Conservation (phyloP, 176 grass and related monocot genomes). For the Raddia guianensis region DNA sequence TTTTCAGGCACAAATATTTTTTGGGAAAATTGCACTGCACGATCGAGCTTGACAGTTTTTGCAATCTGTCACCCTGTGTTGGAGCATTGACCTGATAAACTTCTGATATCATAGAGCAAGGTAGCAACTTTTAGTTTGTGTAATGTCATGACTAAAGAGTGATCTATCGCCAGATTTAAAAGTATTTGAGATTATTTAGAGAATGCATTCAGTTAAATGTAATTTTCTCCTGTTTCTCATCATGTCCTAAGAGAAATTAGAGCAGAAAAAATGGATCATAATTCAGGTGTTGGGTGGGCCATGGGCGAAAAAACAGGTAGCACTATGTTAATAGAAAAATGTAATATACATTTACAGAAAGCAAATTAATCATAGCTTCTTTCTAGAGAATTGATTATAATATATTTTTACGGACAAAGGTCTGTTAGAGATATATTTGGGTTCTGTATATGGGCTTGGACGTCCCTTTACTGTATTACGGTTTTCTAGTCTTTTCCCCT, state of each 20-base stretch:
- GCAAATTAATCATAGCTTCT: not conserved
- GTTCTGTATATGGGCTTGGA: no score
- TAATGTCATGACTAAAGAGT: not conserved
- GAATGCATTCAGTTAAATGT: not conserved
- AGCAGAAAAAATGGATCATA: not conserved
- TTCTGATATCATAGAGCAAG: not conserved
- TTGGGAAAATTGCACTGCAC: not conserved
- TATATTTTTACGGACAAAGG: conserved; percentile 11
- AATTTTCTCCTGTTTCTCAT: not conserved
- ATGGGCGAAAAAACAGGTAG: not conserved
- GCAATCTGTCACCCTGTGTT: not conserved
- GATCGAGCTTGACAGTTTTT: not conserved
- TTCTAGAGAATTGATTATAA: not conserved
- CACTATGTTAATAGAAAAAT: not conserved
- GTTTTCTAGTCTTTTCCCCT: no score
- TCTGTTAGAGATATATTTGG: no score
- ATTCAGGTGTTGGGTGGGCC: not conserved
- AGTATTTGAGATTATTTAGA: not conserved
- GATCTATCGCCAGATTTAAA: not conserved
- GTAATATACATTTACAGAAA: conserved; percentile 1
- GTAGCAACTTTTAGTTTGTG: not conserved
- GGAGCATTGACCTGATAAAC: not conserved
- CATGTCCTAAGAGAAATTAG: not conserved
- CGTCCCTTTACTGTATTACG: no score
- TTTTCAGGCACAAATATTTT: not conserved